These are phyloP conservation scores for Castanospermum australe DNA, from an alignment of 306 rosid genomes.

Conservation along the genomic window DNA sequence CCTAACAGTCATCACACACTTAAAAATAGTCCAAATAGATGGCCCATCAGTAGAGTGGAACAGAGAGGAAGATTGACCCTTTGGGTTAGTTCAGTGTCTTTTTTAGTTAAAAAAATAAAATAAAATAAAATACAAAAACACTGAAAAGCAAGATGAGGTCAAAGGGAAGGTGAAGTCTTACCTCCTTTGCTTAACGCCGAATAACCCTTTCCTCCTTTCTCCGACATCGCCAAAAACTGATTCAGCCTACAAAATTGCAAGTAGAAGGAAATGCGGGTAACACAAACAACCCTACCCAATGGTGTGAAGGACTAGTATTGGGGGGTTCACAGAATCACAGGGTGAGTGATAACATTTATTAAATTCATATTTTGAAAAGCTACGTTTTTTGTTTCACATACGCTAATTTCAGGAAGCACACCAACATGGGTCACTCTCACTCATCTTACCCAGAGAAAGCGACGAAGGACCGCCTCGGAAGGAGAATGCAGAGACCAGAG, in stretches of 20 bases:
- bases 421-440: neutral
- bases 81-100: no score
- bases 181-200: slow-evolving; percentile 41
- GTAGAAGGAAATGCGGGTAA: slow-evolving; percentile 24
- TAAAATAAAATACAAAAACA: no score
- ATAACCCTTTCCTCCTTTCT: slow-evolving; percentile 68
- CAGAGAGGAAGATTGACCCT: no score
- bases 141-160: no score
- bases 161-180: no score
- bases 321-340: neutral
- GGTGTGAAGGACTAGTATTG: no score
- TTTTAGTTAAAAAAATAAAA: no score
- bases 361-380: neutral
- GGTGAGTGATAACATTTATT: neutral
- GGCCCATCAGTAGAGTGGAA: neutral
- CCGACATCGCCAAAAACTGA: slow-evolving; percentile 46
- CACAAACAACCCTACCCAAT: slow-evolving; percentile 8
- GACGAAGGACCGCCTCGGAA: neutral
- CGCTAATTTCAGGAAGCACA: neutral
- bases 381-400: neutral
- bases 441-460: slow-evolving; percentile 21
- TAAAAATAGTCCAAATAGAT: neutral
- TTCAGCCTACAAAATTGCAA: slow-evolving; percentile 33
- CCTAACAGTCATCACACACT: no score
- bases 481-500: neutral